phyloP scores from a whole-genome alignment of 2,329 filamentous ascomycete species.

The Coccinonectria pachysandricola region DNA sequence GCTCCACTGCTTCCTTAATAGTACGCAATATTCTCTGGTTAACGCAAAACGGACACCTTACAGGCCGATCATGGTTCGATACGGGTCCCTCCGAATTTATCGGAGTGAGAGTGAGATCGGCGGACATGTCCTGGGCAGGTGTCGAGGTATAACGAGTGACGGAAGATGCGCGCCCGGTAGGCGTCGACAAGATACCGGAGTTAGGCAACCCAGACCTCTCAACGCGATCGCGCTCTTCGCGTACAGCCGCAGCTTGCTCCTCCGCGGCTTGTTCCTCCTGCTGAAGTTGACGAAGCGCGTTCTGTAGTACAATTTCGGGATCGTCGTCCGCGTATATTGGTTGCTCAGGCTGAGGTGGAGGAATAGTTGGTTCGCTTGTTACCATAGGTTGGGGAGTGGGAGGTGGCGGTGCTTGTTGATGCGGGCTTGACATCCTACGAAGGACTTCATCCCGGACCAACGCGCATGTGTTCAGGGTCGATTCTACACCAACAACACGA shows the following conservation, averaged over 20 bases:
- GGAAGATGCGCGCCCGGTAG: constrained; percentile 17
- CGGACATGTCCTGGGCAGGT: constrained; percentile 24
- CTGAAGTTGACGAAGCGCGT: constrained; percentile 47
- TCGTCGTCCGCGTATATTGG: constrained; percentile 41
- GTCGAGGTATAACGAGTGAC: constrained; percentile 24
- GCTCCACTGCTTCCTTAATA: constrained; percentile 52
- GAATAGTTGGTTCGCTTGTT: constrained; percentile 15
- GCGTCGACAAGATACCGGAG: constrained; percentile 24
- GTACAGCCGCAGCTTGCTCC: constrained; percentile 43
- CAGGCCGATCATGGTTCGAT: constrained; percentile 35
- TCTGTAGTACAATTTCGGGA: constrained; percentile 47
- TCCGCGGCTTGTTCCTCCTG: constrained; percentile 49
- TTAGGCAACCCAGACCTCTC: constrained; percentile 27
- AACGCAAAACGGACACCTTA: constrained; percentile 51
- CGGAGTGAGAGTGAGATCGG: constrained; percentile 43
- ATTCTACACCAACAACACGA: constrained; percentile 44
- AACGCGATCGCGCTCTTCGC: constrained; percentile 41
- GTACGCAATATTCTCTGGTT: constrained; percentile 51
- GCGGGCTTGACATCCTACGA: constrained; percentile 23
- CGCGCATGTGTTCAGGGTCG: constrained; percentile 42
- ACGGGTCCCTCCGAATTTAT: constrained; percentile 40
- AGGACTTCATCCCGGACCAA: constrained; percentile 49
- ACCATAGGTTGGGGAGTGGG: constrained; percentile 18
- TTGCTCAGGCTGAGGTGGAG: constrained; percentile 24
- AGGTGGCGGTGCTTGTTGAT: constrained; percentile 12